phyloP scores from a whole-genome alignment of 2,329 filamentous ascomycete genomes.

The Dactylonectria estremocensis region DNA sequence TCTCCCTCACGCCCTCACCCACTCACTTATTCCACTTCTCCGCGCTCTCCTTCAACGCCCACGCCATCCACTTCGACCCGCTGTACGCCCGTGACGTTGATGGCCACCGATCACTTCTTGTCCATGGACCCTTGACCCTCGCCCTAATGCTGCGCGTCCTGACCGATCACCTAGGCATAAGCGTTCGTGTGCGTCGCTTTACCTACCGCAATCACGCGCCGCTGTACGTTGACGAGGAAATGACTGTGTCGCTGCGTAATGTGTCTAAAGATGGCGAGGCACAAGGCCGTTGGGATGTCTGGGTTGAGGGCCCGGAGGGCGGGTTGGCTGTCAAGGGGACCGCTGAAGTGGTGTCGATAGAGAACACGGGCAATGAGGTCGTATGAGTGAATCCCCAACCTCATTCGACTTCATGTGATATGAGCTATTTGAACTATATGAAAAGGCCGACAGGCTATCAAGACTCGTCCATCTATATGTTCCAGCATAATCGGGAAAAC shows the following conservation, averaged over 20 bases:
- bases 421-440: conserved; percentile 20
- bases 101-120: conserved; percentile 81
- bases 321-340: conserved; percentile 76
- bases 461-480: conserved; percentile 28
- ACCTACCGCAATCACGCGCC: conserved; percentile 88
- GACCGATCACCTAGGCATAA: conserved; percentile 38
- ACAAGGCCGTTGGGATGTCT: conserved; percentile 58
- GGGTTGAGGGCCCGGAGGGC: conserved; percentile 63
- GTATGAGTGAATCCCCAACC: neutral
- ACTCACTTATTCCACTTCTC: conserved; percentile 90
- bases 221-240: conserved; percentile 80
- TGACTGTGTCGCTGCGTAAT: conserved; percentile 78
- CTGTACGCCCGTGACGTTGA: conserved; percentile 79
- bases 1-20: conserved; percentile 76
- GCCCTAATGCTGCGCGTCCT: conserved; percentile 82
- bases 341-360: conserved; percentile 44
- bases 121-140: conserved; percentile 89
- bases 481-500: conserved; percentile 16
- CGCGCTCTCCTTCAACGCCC: conserved; percentile 92
- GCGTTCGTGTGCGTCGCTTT: conserved; percentile 66
- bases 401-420: neutral
- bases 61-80: conserved; percentile 88
- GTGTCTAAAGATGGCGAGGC: conserved; percentile 53
- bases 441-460: conserved; percentile 32
- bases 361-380: neutral